Evolutionary conservation across 2,329 filamentous ascomycete genomes (phyloP), one percentile per base, ranked within the genome.

Genomic region (Akanthomyces lecanii): DNA sequence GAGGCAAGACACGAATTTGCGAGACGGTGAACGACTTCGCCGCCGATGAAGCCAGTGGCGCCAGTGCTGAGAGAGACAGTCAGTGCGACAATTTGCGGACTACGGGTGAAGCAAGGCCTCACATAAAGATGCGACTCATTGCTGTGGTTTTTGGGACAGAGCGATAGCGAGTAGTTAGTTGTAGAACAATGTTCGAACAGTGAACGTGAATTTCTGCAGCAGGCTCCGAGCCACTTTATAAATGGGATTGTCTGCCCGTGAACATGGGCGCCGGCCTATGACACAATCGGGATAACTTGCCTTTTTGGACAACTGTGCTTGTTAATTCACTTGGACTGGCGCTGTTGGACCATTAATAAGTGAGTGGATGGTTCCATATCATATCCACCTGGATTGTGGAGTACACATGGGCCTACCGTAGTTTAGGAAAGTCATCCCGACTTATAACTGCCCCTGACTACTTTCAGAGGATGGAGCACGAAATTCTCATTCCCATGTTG

Each of bases 41-140:
- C 67, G 16, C 67, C 67, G 23, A 69, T 68, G 45, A 66, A 69
- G 54, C 67, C 67, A 1, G 67, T 68, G 28, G 65, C 66, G 21
- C 67, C 67, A 2, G 67, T 68, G 42, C 60, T 62, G 42, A n/a
- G 23, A 8, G 30, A 21, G 45, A 16, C n/a, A 18, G 21, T 59
- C n/a, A 50, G 30, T 30, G n/a, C 38, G 6, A n/a, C 25, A 18
- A 8, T 25, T 30, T 7, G 23, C 28, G 4, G 10, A 30, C 11
- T 18, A 16, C 3, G 4, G 8, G 33, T 5, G 33, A 7, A 36
- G 25, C 10, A 18, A 45, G 54, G 16, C 28, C 11, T 21, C 36
- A 57, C 54, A 57, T 44, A 28, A 57, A 57, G n/a, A 57, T 57
- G 40, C 54, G 40, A 57, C 54, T 57, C 54, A 57, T 57, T 45